phyloP scores from a whole-genome alignment of 495 filamentous ascomycete genomes.

The Talaromyces thailandensis region DNA sequence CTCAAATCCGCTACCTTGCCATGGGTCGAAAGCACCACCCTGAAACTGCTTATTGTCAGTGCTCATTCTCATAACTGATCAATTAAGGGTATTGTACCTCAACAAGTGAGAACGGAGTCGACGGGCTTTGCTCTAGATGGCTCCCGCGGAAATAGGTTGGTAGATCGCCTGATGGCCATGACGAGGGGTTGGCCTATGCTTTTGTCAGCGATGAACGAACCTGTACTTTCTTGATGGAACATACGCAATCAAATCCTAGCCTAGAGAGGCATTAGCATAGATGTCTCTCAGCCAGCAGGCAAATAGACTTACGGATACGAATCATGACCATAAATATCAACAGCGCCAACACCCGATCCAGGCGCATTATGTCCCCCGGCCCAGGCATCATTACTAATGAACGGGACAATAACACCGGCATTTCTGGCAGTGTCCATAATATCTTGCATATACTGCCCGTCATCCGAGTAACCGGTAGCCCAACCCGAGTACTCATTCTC shows the following conservation, averaged over 20 bases:
- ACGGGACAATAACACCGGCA: conserved; percentile 63
- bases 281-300: not conserved
- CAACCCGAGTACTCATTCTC: conserved; percentile 65
- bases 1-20: conserved; percentile 61
- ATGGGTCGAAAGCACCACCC: conserved; percentile 68
- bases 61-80: not conserved
- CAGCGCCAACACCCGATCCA: conserved; percentile 50
- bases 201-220: conserved; percentile 6
- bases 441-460: conserved; percentile 59
- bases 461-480: conserved; percentile 34
- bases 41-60: conserved; percentile 45
- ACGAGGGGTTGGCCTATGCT: conserved; percentile 29
- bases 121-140: conserved; percentile 52
- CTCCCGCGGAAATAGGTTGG: conserved; percentile 34
- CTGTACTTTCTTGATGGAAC: not conserved
- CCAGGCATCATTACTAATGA: conserved; percentile 67
- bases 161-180: conserved; percentile 38
- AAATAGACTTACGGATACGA: conserved; percentile 43
- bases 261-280: conserved; percentile 10
- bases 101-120: conserved; percentile 57
- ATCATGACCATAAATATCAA: conserved; percentile 76
- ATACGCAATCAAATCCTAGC: conserved; percentile 52
- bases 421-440: conserved; percentile 58
- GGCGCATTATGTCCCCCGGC: conserved; percentile 54
- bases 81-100: conserved; percentile 33